Evolutionary conservation across 164 flowering plant species (phyloP).

Genomic region (Aristolochia californica): DNA sequence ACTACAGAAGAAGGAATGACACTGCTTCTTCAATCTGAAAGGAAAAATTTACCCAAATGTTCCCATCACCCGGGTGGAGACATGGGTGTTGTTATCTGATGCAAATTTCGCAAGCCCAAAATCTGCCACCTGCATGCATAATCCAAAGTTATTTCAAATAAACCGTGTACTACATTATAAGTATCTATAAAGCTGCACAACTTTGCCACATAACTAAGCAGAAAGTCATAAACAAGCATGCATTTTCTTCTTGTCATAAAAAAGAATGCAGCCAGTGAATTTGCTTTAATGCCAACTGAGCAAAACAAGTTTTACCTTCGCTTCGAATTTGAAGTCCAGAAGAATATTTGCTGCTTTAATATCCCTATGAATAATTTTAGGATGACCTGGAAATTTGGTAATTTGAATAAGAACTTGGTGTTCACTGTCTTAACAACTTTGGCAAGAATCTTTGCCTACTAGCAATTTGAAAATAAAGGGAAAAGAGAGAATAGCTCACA

Average conservation of each 20-base stretch:
- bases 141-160: background rate
- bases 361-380: conserved; percentile 95
- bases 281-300: background rate
- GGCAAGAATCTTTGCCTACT: no score
- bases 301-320: conserved; percentile 44
- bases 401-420: background rate
- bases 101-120: conserved; percentile 91
- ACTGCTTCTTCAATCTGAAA: background rate
- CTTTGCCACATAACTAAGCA: no score
- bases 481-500: conserved; percentile 67
- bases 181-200: no score
- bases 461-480: no score
- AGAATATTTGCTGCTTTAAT: conserved; percentile 92
- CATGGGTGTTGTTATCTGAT: conserved; percentile 80
- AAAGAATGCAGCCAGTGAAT: background rate
- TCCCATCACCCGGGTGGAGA: conserved; percentile 97
- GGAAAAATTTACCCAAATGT: conserved; percentile 63
- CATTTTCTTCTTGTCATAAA: no score
- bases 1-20: no score
- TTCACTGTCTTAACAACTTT: no score
- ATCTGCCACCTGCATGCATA: conserved; percentile 77
- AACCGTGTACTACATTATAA: background rate
- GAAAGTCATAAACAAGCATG: no score
- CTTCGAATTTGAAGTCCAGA: conserved; percentile 84
- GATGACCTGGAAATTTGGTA: conserved; percentile 58